Evolutionary conservation across 139 green algal species (phyloP).

Genomic region (Limnomonas spitsbergensis): DNA sequence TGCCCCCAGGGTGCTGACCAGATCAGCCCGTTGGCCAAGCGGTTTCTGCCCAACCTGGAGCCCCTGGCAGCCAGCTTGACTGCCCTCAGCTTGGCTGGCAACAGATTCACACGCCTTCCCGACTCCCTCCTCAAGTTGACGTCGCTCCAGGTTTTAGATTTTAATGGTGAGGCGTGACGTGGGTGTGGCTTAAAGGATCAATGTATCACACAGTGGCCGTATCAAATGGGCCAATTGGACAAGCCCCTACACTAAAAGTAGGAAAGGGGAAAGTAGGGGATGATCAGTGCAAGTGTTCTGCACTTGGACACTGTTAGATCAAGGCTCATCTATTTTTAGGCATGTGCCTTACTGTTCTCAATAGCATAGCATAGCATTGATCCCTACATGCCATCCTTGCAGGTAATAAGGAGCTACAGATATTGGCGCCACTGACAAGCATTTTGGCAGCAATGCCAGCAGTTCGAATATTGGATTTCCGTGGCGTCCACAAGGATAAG

Average conservation of each 20-base stretch:
- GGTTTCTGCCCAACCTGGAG: constrained; percentile 30
- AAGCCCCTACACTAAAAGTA: too few relatives aligned
- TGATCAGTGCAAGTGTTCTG: too few relatives aligned
- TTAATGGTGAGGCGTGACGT: constrained; percentile 25
- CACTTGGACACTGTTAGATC: too few relatives aligned
- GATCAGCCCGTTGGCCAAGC: constrained; percentile 10
- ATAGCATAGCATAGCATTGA: too few relatives aligned
- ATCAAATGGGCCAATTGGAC: neutral
- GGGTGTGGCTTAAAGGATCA: neutral
- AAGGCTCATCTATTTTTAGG: constrained; percentile 3
- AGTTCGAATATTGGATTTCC: constrained; percentile 46
- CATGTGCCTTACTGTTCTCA: neutral
- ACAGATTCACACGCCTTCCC: constrained; percentile 43
- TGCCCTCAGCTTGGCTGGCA: constrained; percentile 50
- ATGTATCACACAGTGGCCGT: neutral
- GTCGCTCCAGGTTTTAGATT: constrained; percentile 38
- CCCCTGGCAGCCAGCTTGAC: constrained; percentile 33
- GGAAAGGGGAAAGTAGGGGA: too few relatives aligned
- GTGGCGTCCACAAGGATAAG: constrained; percentile 40
- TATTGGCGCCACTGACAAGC: constrained; percentile 27
- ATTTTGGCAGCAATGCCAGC: constrained; percentile 30
- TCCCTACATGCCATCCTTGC: too few relatives aligned
- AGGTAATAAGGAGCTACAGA: constrained; percentile 48
- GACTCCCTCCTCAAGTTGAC: constrained; percentile 33
- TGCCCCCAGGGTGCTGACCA: neutral